Percentiles rank a stretch among this genome's conserved stretches.
phyloP scores from a whole-genome alignment of 352 stramenopile species.

The Labyrinthula sp. region DNA sequence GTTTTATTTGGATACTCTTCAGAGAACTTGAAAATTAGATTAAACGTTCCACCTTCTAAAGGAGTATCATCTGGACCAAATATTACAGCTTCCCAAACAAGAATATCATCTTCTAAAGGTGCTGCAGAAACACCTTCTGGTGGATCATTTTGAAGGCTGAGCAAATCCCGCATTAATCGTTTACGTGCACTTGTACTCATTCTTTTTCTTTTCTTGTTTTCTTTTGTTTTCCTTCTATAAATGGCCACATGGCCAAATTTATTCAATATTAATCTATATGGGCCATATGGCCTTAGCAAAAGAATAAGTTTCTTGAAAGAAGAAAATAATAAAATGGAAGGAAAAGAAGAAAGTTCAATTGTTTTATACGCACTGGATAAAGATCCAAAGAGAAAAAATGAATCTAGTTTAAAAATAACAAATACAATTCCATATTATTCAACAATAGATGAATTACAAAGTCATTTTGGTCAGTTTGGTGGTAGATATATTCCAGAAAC shows the following conservation, averaged over 20 bases:
- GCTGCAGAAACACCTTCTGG: constrained; percentile 82
- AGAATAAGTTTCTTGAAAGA: no score
- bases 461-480: constrained; percentile 67
- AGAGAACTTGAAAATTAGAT: constrained; percentile 87
- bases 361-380: no score
- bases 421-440: constrained; percentile 29
- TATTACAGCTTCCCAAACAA: constrained; percentile 63
- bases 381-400: no score
- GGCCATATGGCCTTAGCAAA: no score
- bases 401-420: constrained; percentile 28
- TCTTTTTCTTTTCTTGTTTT: neutral
- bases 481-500: constrained; percentile 92
- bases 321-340: no score
- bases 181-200: constrained; percentile 42
- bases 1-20: constrained; percentile 99
- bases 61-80: constrained; percentile 87
- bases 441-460: constrained; percentile 4
- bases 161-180: constrained; percentile 89
- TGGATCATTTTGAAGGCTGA: constrained; percentile 89
- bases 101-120: constrained; percentile 96
- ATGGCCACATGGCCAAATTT: no score
- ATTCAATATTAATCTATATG: no score
- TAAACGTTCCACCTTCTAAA: constrained; percentile 75
- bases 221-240: no score
- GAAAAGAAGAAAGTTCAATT: no score